Conservation (phyloP, 371 early-diverging fungal species). For the Scutellospora calospora region DNA sequence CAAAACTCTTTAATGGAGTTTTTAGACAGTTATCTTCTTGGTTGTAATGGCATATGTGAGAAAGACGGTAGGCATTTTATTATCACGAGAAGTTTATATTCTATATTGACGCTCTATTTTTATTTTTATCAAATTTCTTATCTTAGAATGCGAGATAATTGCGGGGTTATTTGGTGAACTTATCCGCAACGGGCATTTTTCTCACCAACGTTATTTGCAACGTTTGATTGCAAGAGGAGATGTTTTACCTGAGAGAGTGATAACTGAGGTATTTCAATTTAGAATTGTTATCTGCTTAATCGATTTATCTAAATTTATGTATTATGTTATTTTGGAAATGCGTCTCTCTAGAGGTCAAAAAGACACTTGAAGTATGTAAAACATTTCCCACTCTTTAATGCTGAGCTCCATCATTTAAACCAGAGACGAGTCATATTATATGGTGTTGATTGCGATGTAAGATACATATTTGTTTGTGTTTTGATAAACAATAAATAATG, state of each 20-base stretch:
- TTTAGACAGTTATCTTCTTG: slow-evolving; percentile 49
- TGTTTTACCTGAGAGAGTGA: background rate
- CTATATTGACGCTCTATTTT: background rate
- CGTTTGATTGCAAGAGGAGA: slow-evolving; percentile 75
- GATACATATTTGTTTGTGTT: background rate
- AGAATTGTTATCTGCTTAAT: background rate
- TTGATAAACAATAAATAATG: background rate
- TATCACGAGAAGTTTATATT: background rate
- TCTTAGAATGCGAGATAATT: slow-evolving; percentile 43
- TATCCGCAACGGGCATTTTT: slow-evolving; percentile 65
- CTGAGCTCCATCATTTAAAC: slow-evolving; percentile 58
- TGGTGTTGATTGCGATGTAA: slow-evolving; percentile 53
- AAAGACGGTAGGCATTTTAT: slow-evolving; percentile 26
- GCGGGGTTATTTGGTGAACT: slow-evolving; percentile 65
- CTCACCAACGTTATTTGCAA: slow-evolving; percentile 67
- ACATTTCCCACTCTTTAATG: slow-evolving; percentile 59
- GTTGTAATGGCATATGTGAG: background rate
- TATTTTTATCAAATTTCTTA: background rate
- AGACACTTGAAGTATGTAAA: slow-evolving; percentile 63
- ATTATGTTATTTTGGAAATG: slow-evolving; percentile 54
- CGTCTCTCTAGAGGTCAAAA: slow-evolving; percentile 54
- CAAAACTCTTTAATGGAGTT: slow-evolving; percentile 60
- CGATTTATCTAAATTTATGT: background rate
- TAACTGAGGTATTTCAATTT: background rate
- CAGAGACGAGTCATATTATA: slow-evolving; percentile 61